Percentiles rank a stretch among this genome's conserved stretches.
Conservation (phyloP, 352 stramenopile genomes). For the Globisporangium megalacanthum region DNA sequence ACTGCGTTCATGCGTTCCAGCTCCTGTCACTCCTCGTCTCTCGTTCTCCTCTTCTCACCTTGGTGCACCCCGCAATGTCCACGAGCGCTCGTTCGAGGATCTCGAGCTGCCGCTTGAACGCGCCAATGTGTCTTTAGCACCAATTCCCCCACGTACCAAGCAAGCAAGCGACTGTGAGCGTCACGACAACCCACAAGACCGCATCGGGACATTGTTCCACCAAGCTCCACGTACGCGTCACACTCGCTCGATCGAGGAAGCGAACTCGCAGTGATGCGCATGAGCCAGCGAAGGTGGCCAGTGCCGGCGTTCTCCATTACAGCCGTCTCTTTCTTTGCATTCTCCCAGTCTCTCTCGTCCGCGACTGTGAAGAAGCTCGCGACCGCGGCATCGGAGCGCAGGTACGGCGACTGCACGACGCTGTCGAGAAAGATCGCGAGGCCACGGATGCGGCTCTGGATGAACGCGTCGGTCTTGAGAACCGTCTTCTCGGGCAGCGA, state of each 20-base stretch:
- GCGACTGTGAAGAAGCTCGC: conserved; percentile 35
- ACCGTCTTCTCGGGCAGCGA: conserved; percentile 67
- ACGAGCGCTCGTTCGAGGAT: conserved; percentile 40
- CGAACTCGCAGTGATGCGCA: conserved; percentile 30
- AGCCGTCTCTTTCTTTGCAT: conserved; percentile 39
- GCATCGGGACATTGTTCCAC: background rate
- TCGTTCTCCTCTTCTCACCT: conserved; percentile 18
- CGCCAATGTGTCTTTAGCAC: conserved; percentile 27
- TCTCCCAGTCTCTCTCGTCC: conserved; percentile 55
- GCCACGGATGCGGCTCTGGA: conserved; percentile 54
- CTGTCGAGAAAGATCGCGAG: conserved; percentile 53
- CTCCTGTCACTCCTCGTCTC: too few species aligned
- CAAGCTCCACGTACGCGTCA: conserved; percentile 28
- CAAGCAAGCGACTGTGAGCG: background rate
- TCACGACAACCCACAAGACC: background rate
- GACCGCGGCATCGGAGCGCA: conserved; percentile 49
- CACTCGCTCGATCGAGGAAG: conserved; percentile 22
- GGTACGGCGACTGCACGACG: conserved; percentile 51
- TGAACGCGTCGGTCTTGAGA: conserved; percentile 46
- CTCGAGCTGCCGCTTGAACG: conserved; percentile 58
- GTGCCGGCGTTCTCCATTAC: conserved; percentile 55
- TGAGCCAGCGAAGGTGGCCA: conserved; percentile 64
- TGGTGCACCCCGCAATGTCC: conserved; percentile 43
- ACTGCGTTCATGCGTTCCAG: too few species aligned
- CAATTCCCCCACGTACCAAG: background rate